phyloP scores from a whole-genome alignment of 768 basidiomycete species.

The Tremella yokohamensis region DNA sequence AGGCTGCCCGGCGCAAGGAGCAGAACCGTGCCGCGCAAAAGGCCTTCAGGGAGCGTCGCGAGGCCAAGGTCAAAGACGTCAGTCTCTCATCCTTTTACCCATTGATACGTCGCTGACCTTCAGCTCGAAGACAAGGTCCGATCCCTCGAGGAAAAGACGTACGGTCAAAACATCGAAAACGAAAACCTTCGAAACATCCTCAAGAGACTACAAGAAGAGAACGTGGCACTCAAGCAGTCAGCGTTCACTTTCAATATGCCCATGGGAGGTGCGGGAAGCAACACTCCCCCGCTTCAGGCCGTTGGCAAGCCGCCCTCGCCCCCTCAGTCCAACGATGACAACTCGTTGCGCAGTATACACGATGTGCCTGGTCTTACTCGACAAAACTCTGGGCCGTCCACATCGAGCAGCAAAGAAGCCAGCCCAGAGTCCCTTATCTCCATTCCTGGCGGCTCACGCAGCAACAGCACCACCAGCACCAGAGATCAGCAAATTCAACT shows the following conservation, averaged over 20 bases:
- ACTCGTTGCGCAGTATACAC: conserved; percentile 27
- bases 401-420: conserved; percentile 24
- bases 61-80: conserved; percentile 95
- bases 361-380: conserved; percentile 20
- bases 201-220: conserved; percentile 79
- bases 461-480: conserved; percentile 3
- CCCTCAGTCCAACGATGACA: conserved; percentile 23
- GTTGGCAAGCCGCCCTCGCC: conserved; percentile 33
- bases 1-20: conserved; percentile 73
- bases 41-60: conserved; percentile 94
- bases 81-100: conserved; percentile 49
- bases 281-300: conserved; percentile 11
- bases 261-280: conserved; percentile 43
- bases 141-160: conserved; percentile 77
- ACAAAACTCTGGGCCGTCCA: conserved; percentile 13
- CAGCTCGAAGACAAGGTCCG: conserved; percentile 90
- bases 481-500: conserved; percentile 6
- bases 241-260: conserved; percentile 82
- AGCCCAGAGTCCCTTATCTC: conserved; percentile 32
- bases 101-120: conserved; percentile 8
- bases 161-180: conserved; percentile 70
- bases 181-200: conserved; percentile 84
- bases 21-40: conserved; percentile 97
- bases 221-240: conserved; percentile 71
- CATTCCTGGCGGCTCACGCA: conserved; percentile 11